Percentiles rank a stretch among this genome's conserved stretches.
These are phyloP conservation scores for Neurospora sp. DNA, from an alignment of 495 filamentous ascomycete species.

Conservation along the genomic window DNA sequence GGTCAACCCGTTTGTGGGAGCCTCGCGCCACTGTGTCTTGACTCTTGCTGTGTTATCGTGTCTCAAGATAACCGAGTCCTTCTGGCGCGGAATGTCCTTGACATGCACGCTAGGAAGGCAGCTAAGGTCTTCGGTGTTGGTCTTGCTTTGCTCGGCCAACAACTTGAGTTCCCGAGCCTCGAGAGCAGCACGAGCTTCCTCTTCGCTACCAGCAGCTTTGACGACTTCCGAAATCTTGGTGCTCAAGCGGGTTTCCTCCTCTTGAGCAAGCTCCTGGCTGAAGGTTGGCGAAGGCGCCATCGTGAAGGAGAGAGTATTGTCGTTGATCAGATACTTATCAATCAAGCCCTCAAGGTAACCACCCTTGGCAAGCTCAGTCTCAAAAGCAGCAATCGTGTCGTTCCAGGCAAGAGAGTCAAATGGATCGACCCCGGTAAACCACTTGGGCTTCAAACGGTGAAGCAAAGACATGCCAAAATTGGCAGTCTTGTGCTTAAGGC, in stretches of 20 bases:
- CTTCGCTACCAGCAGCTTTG: conserved; percentile 56
- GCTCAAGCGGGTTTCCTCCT: conserved; percentile 62
- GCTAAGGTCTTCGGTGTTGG: conserved; percentile 70
- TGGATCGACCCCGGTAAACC: conserved; percentile 92
- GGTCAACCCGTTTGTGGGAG: conserved; percentile 88
- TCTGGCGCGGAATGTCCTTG: conserved; percentile 72
- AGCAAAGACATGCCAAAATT: conserved; percentile 88
- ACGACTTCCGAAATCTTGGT: conserved; percentile 59
- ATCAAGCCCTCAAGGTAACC: conserved; percentile 76
- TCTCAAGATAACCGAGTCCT: conserved; percentile 58
- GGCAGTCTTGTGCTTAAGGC: conserved; percentile 87
- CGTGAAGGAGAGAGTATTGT: conserved; percentile 80
- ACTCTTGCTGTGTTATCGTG: conserved; percentile 56
- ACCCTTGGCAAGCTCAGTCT: conserved; percentile 55
- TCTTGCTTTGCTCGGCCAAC: conserved; percentile 69
- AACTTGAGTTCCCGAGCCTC: conserved; percentile 71
- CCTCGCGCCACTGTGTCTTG: conserved; percentile 80
- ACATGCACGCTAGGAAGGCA: conserved; percentile 82
- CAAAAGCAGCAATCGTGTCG: conserved; percentile 71
- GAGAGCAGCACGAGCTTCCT: conserved; percentile 57
- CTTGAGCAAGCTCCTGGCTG: conserved; percentile 58
- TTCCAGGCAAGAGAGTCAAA: conserved; percentile 87
- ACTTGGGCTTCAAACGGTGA: conserved; percentile 74
- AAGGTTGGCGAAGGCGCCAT: conserved; percentile 80
- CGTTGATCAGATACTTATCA: conserved; percentile 82